A percentile compares a stretch with the other conserved stretches of the same genome.
These are phyloP conservation scores for Auricularia cornea DNA, from an alignment of 768 basidiomycete species.

Conservation along the genomic window DNA sequence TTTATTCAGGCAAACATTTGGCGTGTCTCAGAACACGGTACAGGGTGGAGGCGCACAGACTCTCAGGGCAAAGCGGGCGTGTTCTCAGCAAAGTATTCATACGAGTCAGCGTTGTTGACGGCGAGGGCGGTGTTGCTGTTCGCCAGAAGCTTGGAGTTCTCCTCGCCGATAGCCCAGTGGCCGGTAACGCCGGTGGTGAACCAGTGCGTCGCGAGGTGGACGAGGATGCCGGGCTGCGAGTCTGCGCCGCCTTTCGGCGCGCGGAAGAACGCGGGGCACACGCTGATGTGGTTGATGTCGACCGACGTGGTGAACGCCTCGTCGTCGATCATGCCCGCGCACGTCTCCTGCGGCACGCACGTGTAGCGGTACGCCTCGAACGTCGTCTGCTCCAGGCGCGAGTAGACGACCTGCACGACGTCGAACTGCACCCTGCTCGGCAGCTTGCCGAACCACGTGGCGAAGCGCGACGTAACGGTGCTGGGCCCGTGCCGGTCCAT, in stretches of 20 bases:
- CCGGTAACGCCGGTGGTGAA: slow-evolving; percentile 34
- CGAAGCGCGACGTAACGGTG: slow-evolving; percentile 33
- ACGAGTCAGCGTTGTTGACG: slow-evolving; percentile 36
- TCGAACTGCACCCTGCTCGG: too few species aligned
- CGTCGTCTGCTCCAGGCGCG: too few species aligned
- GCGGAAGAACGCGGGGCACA: slow-evolving; percentile 43
- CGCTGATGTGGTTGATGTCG: slow-evolving; percentile 31
- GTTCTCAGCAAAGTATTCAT: slow-evolving; percentile 45
- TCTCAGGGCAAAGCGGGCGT: slow-evolving; percentile 23
- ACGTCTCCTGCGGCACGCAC: slow-evolving; percentile 25
- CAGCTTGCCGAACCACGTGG: slow-evolving; percentile 40
- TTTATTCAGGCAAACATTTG: too few species aligned
- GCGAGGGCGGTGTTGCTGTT: slow-evolving; percentile 31
- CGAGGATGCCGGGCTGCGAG: slow-evolving; percentile 34
- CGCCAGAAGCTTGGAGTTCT: slow-evolving; percentile 32
- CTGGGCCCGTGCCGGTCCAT: slow-evolving; percentile 27
- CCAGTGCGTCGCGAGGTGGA: slow-evolving; percentile 41
- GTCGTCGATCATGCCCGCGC: slow-evolving; percentile 31
- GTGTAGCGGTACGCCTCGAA: slow-evolving; percentile 25
- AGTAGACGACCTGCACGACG: too few species aligned
- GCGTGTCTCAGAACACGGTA: too few species aligned
- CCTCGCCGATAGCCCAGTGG: slow-evolving; percentile 40
- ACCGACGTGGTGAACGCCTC: slow-evolving; percentile 32
- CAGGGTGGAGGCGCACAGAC: too few species aligned
- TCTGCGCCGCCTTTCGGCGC: slow-evolving; percentile 40